Conservation (phyloP, 1,139 yeast species). For the Kluyveromyces marxianus region DNA sequence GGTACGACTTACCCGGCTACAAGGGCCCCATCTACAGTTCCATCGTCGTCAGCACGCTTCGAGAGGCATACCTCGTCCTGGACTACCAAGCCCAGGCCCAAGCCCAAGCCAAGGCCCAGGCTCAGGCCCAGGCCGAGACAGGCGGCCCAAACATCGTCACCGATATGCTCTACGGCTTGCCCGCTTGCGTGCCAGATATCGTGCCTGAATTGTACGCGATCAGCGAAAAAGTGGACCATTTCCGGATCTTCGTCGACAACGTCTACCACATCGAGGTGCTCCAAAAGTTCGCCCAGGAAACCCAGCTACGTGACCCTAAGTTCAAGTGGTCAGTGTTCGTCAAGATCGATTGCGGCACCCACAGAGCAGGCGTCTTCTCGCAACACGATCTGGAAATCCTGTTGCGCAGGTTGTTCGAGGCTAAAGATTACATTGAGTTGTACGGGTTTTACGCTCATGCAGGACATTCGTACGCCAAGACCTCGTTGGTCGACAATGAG, state of each 20-base stretch:
- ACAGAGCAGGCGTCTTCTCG: slow-evolving; percentile 54
- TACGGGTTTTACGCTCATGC: slow-evolving; percentile 76
- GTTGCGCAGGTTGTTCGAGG: slow-evolving; percentile 24
- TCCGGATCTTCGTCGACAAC: slow-evolving; percentile 59
- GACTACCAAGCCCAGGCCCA: slow-evolving; percentile 33
- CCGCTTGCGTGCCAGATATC: slow-evolving; percentile 48
- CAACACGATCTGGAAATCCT: slow-evolving; percentile 9
- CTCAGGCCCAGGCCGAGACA: slow-evolving; percentile 29
- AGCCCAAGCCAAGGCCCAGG: no score
- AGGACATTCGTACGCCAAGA: slow-evolving; percentile 61
- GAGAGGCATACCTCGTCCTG: slow-evolving; percentile 55
- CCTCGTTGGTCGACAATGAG: slow-evolving; percentile 42
- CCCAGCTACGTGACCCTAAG: slow-evolving; percentile 18
- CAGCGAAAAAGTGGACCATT: slow-evolving; percentile 34
- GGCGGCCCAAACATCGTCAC: slow-evolving; percentile 34
- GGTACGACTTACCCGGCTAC: slow-evolving; percentile 35
- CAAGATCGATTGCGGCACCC: slow-evolving; percentile 54
- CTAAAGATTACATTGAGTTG: slow-evolving; percentile 31
- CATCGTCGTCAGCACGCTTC: slow-evolving; percentile 63
- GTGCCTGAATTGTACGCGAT: slow-evolving; percentile 45
- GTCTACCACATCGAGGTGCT: slow-evolving; percentile 47
- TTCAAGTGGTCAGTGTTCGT: slow-evolving; percentile 48
- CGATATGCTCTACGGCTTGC: slow-evolving; percentile 65
- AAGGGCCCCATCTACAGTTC: slow-evolving; percentile 33
- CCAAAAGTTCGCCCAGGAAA: slow-evolving; percentile 29